Evolutionary conservation across 1,139 yeast genomes (phyloP).

Genomic region (Nakaseomyces kungkrabaensis): DNA sequence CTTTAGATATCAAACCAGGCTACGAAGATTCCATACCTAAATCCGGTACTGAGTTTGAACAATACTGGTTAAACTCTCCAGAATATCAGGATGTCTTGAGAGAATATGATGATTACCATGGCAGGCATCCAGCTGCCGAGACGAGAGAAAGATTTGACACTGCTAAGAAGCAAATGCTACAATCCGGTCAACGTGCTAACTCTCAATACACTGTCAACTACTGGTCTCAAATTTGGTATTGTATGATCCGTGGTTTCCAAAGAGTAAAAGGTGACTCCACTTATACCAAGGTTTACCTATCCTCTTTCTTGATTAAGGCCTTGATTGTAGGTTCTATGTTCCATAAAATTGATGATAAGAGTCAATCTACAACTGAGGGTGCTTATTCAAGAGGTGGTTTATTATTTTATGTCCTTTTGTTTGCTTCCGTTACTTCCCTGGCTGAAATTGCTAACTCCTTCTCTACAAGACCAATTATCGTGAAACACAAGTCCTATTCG

Average conservation of each 20-base stretch:
- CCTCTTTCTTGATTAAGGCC: conserved; percentile 44
- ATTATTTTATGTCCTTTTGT: conserved; percentile 47
- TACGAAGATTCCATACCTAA: conserved; percentile 45
- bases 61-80: conserved; percentile 44
- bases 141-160: conserved; percentile 34
- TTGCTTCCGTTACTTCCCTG: conserved; percentile 47
- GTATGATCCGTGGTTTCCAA: conserved; percentile 44
- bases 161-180: conserved; percentile 37
- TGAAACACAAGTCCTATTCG: conserved; percentile 53
- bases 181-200: conserved; percentile 34
- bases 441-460: conserved; percentile 50
- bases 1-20: conserved; percentile 40
- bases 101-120: conserved; percentile 37
- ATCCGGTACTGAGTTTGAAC: conserved; percentile 48
- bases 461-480: conserved; percentile 48
- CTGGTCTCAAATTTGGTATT: conserved; percentile 36
- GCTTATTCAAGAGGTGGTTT: conserved; percentile 50
- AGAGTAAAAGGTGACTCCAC: conserved; percentile 48
- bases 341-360: conserved; percentile 35
- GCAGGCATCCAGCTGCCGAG: conserved; percentile 31
- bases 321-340: conserved; percentile 48
- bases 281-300: conserved; percentile 39
- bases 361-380: conserved; percentile 37
- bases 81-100: conserved; percentile 35
- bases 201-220: conserved; percentile 42